Percentiles rank a stretch among this genome's conserved stretches.
These are phyloP conservation scores for Micractinium sp. DNA, from an alignment of 139 green algal species.

Conservation along the genomic window DNA sequence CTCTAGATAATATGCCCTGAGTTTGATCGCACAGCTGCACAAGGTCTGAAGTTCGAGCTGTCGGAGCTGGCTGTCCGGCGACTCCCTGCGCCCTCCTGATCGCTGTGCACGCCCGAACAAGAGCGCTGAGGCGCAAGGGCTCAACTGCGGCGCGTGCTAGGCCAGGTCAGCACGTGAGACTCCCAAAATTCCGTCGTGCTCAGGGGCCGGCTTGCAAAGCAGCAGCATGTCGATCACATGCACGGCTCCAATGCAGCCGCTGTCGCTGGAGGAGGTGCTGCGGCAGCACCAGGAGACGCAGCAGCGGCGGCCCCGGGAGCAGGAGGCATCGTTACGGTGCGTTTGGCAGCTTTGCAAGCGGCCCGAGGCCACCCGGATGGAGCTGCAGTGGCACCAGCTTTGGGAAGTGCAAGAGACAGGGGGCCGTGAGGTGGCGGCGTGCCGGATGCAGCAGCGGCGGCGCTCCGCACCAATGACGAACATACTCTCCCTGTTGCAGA, in stretches of 20 bases:
- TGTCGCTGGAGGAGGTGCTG: slow-evolving; percentile 20
- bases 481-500: slow-evolving; percentile 19
- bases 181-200: background rate
- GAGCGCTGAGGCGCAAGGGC: background rate
- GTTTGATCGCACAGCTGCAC: background rate
- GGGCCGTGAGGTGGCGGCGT: background rate
- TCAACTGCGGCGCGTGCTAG: background rate
- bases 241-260: background rate
- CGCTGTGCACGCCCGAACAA: background rate
- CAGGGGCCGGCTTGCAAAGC: background rate
- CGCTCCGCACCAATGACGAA: background rate
- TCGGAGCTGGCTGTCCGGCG: background rate
- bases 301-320: background rate
- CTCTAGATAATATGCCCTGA: background rate
- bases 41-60: background rate
- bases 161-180: background rate
- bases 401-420: slow-evolving; percentile 14
- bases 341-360: background rate
- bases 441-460: background rate
- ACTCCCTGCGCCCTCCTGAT: background rate
- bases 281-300: background rate
- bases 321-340: slow-evolving; percentile 5
- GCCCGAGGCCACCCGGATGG: background rate
- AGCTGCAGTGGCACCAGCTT: background rate
- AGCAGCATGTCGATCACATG: background rate